A percentile compares a stretch with the other conserved stretches of the same genome.
These are phyloP conservation scores for Yamadazyma epiphylla DNA, from an alignment of 1,139 yeast genomes.

Conservation along the genomic window DNA sequence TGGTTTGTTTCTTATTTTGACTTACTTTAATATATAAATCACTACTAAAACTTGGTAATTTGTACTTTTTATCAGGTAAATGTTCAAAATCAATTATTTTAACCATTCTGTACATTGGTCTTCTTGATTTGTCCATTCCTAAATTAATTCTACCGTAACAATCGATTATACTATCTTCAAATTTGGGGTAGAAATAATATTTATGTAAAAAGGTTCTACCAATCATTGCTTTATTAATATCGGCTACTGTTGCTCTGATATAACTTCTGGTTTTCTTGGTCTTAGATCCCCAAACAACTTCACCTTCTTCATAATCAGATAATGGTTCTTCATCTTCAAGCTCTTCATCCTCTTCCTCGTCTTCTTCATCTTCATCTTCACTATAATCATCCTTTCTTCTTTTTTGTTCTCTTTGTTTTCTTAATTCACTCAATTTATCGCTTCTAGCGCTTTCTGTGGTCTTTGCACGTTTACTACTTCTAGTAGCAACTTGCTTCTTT, in stretches of 20 bases:
- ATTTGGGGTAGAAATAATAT: slow-evolving; percentile 79
- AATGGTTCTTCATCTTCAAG: slow-evolving; percentile 32
- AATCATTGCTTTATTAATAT: slow-evolving; percentile 66
- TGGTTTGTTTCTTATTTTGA: slow-evolving; percentile 64
- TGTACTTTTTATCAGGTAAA: slow-evolving; percentile 53
- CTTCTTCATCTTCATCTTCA: slow-evolving; percentile 41
- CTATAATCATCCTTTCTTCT: slow-evolving; percentile 30
- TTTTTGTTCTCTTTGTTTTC: slow-evolving; percentile 76
- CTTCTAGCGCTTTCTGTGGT: slow-evolving; percentile 27
- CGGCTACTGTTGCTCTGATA: slow-evolving; percentile 37
- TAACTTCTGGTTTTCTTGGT: slow-evolving; percentile 21
- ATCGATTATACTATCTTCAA: slow-evolving; percentile 64
- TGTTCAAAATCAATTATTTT: slow-evolving; percentile 63
- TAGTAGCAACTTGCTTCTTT: slow-evolving; percentile 19
- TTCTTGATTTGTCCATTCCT: slow-evolving; percentile 63
- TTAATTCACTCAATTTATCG: slow-evolving; percentile 74
- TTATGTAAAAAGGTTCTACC: slow-evolving; percentile 75
- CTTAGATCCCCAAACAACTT: slow-evolving; percentile 51
- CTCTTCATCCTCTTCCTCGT: slow-evolving; percentile 36
- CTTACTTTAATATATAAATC: slow-evolving; percentile 63
- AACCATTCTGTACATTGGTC: slow-evolving; percentile 79
- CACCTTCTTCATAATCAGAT: slow-evolving; percentile 36
- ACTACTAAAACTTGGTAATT: slow-evolving; percentile 50
- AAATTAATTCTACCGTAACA: slow-evolving; percentile 81
- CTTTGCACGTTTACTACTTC: slow-evolving; percentile 25